Evolutionary conservation across 2,329 filamentous ascomycete genomes (phyloP).

Genomic region (Fusarium stilboides): DNA sequence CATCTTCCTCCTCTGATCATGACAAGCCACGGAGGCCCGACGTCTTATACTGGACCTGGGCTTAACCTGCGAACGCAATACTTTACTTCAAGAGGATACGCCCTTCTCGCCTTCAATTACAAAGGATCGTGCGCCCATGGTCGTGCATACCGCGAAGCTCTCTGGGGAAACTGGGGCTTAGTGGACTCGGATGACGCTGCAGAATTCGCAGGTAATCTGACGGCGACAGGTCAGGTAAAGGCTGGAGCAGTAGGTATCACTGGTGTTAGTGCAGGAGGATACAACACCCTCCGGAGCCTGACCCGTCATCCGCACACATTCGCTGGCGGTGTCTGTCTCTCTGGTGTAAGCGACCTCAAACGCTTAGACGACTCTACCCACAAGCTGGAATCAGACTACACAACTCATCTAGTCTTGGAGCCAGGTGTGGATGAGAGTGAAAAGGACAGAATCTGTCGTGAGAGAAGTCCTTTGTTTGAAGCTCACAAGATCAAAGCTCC

Average conservation of each 20-base stretch:
- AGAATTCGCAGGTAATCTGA: constrained; percentile 62
- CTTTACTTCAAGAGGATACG: constrained; percentile 69
- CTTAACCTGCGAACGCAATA: constrained; percentile 65
- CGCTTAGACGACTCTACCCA: constrained; percentile 64
- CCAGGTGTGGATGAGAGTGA: constrained; percentile 56
- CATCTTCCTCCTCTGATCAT: constrained; percentile 65
- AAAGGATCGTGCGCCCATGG: constrained; percentile 68
- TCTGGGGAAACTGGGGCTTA: constrained; percentile 66
- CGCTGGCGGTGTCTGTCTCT: constrained; percentile 65
- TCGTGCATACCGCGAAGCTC: constrained; percentile 63
- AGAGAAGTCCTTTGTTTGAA: constrained; percentile 65
- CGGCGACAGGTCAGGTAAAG: constrained; percentile 55
- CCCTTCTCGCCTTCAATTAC: constrained; percentile 66
- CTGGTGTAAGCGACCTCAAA: constrained; percentile 67
- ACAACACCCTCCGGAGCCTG: constrained; percentile 66
- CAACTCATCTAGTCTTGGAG: constrained; percentile 60
- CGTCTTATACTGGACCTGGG: constrained; percentile 58
- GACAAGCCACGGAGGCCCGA: constrained; percentile 68
- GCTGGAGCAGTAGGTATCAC: constrained; percentile 62
- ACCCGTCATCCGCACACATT: constrained; percentile 63
- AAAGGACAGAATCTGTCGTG: constrained; percentile 59
- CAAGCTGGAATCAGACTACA: constrained; percentile 70
- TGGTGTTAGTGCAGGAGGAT: constrained; percentile 68
- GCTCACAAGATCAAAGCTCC: constrained; percentile 65
- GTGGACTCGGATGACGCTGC: constrained; percentile 66